Base-by-base conservation (phyloP, 495 filamentous ascomycete species). In the Bacidia gigantensis region DNA sequence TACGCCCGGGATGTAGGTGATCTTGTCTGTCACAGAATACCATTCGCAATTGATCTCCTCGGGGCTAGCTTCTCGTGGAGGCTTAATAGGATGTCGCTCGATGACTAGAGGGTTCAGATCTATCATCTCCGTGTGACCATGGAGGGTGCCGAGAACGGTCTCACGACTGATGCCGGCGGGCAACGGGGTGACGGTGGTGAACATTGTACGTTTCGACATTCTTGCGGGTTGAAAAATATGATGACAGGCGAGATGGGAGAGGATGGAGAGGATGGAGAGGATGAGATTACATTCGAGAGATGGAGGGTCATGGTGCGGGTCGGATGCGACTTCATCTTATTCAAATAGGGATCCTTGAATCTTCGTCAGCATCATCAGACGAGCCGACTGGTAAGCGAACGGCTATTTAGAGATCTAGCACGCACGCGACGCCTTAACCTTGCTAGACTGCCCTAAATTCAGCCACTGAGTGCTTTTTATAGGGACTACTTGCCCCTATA, bases 81-180 rank as follows among this genome's bases (percentile, higher is more conserved):
- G 70, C 21, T 71, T 71, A 63, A 82, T 81, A 0, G 72, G 72
- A 51, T 80, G 73, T 39, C 83, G 75, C 35, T 82, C 75, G 43
- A 82, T 75, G 46, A 92, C 84, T 5, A 89, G 73, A 0, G 86
- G 86, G 63, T 89, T 92, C 23, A 89, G 70, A 41, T 86, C 81
- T 58, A 89, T 89, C 76, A 92, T 89, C 53, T 79, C 79, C 39
- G 70, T 64, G 61, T 88, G 84, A 60, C 78, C 75, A 64, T 86
- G 83, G 3, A 89, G 74, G 20, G 82, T 81, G 23, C 76, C 70
- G 53, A 88, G 60, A 23, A 86, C 86, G 11, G 74, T 74, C 57
- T 82, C 69, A 26, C 84, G 79, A 18, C 77, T 71, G 47, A 88
- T 75, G 45, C 70, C 70, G n/a, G 73, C 49, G 0, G 86, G 86